Evolutionary conservation across 495 filamentous ascomycete genomes (phyloP).

Genomic region (Neurospora sp.): DNA sequence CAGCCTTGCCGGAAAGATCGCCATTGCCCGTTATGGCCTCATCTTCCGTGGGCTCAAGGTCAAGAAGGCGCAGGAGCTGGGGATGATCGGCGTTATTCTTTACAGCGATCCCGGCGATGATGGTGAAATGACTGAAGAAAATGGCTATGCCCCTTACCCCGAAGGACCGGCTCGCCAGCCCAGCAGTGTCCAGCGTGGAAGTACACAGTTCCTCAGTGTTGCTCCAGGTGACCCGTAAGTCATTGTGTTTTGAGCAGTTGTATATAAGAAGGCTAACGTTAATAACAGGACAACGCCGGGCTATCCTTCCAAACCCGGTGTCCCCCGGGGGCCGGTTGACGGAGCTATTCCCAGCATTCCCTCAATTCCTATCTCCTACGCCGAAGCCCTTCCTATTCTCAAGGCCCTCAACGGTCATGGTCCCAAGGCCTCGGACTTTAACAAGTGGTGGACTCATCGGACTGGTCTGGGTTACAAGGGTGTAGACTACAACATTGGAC

Average conservation of each 20-base stretch:
- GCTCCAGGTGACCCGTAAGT: slow-evolving; percentile 50
- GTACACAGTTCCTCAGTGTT: slow-evolving; percentile 68
- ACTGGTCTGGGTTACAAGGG: slow-evolving; percentile 71
- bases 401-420: slow-evolving; percentile 85
- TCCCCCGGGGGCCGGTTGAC: slow-evolving; percentile 61
- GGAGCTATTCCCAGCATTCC: slow-evolving; percentile 71
- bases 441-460: slow-evolving; percentile 56
- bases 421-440: slow-evolving; percentile 66
- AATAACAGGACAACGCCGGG: slow-evolving; percentile 68
- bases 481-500: slow-evolving; percentile 86
- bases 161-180: slow-evolving; percentile 80
- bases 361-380: slow-evolving; percentile 84
- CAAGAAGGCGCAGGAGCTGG: slow-evolving; percentile 84
- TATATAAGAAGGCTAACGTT: slow-evolving; percentile 1
- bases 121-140: slow-evolving; percentile 66
- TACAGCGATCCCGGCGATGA: slow-evolving; percentile 90
- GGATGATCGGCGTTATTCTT: slow-evolving; percentile 77
- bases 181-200: slow-evolving; percentile 87
- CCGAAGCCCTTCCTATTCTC: slow-evolving; percentile 75
- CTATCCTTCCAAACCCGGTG: slow-evolving; percentile 86
- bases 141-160: slow-evolving; percentile 74
- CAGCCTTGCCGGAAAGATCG: slow-evolving; percentile 73
- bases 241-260: background rate
- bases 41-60: slow-evolving; percentile 89
- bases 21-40: slow-evolving; percentile 73